phyloP scores from a whole-genome alignment of 495 filamentous ascomycete genomes.

The Glonium stellatum region DNA sequence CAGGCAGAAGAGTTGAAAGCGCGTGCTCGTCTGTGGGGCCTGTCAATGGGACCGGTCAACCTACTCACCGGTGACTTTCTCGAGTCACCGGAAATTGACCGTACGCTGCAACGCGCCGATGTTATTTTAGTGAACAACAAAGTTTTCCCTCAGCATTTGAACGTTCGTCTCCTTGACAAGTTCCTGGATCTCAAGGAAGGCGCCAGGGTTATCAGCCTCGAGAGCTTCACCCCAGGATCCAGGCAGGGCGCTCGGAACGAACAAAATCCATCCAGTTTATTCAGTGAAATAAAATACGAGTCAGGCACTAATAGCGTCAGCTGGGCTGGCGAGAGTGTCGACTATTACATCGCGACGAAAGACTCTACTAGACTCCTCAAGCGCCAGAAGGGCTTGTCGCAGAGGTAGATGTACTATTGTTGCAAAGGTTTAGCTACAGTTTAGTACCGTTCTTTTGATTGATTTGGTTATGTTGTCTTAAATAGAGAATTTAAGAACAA shows the following conservation, averaged over 20 bases:
- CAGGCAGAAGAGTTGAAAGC: constrained; percentile 61
- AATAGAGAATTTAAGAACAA: too few species aligned
- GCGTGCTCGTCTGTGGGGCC: constrained; percentile 83
- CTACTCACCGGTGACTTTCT: constrained; percentile 83
- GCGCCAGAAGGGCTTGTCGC: background rate
- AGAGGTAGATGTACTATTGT: too few species aligned
- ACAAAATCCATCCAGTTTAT: constrained; percentile 68
- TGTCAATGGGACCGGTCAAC: constrained; percentile 67
- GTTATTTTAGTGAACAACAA: constrained; percentile 96
- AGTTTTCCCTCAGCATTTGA: constrained; percentile 79
- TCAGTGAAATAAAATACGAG: constrained; percentile 64
- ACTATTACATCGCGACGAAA: constrained; percentile 83
- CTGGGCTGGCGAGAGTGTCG: constrained; percentile 79
- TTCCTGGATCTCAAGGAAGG: constrained; percentile 94
- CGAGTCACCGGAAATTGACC: constrained; percentile 59
- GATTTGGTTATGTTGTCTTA: too few species aligned
- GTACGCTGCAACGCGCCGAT: constrained; percentile 72
- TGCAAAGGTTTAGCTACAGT: too few species aligned
- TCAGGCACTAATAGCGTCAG: constrained; percentile 83
- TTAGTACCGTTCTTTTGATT: too few species aligned
- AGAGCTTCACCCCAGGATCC: constrained; percentile 68
- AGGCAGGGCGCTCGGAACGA: constrained; percentile 63
- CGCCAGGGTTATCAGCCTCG: constrained; percentile 76
- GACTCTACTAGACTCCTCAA: constrained; percentile 38
- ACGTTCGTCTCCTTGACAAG: constrained; percentile 77